These are phyloP conservation scores for Debaryomyces robertsiae DNA, from an alignment of 1,139 yeast species.

Conservation along the genomic window DNA sequence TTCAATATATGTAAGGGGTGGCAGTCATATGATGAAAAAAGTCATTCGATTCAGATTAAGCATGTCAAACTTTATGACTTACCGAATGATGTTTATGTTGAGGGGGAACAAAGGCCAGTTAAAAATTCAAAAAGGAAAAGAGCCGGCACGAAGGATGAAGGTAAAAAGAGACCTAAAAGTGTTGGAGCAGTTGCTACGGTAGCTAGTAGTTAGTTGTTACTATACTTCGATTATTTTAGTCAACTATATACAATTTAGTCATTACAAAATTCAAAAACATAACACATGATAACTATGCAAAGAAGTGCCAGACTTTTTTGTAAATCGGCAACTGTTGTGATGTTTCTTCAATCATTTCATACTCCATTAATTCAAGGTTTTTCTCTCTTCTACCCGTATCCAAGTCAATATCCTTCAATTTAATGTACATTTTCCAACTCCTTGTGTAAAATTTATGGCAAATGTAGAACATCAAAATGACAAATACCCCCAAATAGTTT, in stretches of 20 bases:
- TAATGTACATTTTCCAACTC: constrained; percentile 36
- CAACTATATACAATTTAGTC: constrained; percentile 1
- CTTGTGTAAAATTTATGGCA: constrained; percentile 37
- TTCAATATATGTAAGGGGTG: constrained; percentile 76
- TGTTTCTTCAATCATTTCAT: constrained; percentile 27
- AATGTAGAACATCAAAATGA: constrained; percentile 34
- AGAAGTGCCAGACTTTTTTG: constrained; percentile 18
- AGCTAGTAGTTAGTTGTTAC: constrained; percentile 11
- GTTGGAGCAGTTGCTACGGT: constrained; percentile 15
- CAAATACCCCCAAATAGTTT: constrained; percentile 39
- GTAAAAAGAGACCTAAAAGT: constrained; percentile 23
- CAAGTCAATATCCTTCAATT: constrained; percentile 33
- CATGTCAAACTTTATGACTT: constrained; percentile 80
- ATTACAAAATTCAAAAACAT: constrained; percentile 3
- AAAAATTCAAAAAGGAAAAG: constrained; percentile 44
- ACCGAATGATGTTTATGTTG: constrained; percentile 81
- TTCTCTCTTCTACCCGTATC: constrained; percentile 36
- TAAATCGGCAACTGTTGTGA: constrained; percentile 9
- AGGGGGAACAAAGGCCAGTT: constrained; percentile 74
- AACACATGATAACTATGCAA: background rate
- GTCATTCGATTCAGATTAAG: constrained; percentile 66
- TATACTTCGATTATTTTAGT: background rate
- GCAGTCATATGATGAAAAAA: constrained; percentile 61
- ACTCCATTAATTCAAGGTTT: constrained; percentile 27
- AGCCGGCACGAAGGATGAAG: constrained; percentile 15